Percentiles rank a stretch among this genome's conserved stretches.
phyloP scores from a whole-genome alignment of 305 asterid species.

The Nicotiana rustica region DNA sequence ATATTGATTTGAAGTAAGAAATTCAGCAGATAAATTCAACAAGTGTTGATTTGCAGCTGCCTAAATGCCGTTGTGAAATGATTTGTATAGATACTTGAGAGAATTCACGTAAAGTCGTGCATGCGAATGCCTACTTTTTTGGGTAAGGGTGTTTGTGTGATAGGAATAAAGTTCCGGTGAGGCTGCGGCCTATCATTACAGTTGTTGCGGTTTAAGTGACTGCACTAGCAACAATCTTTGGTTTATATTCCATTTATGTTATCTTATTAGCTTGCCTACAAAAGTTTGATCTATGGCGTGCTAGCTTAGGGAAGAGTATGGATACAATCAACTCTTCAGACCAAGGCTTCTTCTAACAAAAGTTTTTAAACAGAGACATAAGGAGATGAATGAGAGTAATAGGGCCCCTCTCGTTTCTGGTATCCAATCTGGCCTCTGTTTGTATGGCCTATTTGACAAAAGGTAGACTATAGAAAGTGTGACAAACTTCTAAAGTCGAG shows the following conservation, averaged over 20 bases:
- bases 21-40: neutral
- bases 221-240: neutral
- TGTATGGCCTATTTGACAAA: neutral
- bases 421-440: conserved; percentile 12
- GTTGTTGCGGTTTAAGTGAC: neutral
- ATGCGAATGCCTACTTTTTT: neutral
- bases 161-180: neutral
- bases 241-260: neutral
- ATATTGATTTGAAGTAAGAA: neutral
- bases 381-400: neutral
- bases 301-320: neutral
- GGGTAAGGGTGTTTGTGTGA: neutral
- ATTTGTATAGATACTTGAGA: neutral
- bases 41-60: neutral
- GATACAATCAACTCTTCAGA: neutral
- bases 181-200: neutral
- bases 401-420: neutral
- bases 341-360: neutral
- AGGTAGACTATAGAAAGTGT: neutral
- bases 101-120: neutral
- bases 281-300: neutral
- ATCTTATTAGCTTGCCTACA: neutral
- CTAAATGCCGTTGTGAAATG: neutral
- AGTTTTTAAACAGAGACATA: neutral
- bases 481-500: neutral